Base-by-base conservation (phyloP, 2,329 filamentous ascomycete genomes). In the Neodidymelliopsis sp. region DNA sequence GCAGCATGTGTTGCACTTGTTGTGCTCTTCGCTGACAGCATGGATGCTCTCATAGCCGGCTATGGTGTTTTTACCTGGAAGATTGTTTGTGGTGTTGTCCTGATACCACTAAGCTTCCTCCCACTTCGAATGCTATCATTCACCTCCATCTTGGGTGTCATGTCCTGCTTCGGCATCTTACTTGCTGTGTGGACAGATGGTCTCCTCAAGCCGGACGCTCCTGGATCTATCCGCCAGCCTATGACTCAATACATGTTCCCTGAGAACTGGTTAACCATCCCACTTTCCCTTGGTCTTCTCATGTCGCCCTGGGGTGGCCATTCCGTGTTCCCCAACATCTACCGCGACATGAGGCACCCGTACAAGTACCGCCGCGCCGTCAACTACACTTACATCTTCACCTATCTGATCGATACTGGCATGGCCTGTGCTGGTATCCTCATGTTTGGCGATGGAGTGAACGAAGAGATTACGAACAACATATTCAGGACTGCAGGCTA, bases 361-460 rank as follows among this genome's bases (percentile, higher is more conserved):
- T 84, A 90, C 68, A 94, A 92, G 69, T 96, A 94, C 74, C 77
- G 76, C 19, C 81, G 83, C 60, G 90, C 86, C 28, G 81, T 97
- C 45, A 85, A 87, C 66, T 81, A 88, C 51, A 95, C 92, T 1
- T 97, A 96, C 72, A 80, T 84, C 16, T 95, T 96, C 71, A 95
- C 91, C 35, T 93, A 90, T 70, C 67, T 90, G 15, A 81, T 97
- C 10, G 93, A 97, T 70, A 81, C 87, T 19, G 82, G 85, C 34
- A 91, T 96, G 68, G 92, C 91, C 19, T 82, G 94, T 33, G 84
- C 89, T 9, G 93, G 94, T 28, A 83, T 94, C 49, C 81, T 97
- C 57, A 97, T 99, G 93, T 99, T 97, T 71, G 93, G 93, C 53
- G 89, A 96, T 60, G 81, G 78, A n/a, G 90, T 96, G 43, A 83